These are phyloP conservation scores for Annulohypoxylon truncatum DNA, from an alignment of 2,329 filamentous ascomycete genomes.

Conservation along the genomic window DNA sequence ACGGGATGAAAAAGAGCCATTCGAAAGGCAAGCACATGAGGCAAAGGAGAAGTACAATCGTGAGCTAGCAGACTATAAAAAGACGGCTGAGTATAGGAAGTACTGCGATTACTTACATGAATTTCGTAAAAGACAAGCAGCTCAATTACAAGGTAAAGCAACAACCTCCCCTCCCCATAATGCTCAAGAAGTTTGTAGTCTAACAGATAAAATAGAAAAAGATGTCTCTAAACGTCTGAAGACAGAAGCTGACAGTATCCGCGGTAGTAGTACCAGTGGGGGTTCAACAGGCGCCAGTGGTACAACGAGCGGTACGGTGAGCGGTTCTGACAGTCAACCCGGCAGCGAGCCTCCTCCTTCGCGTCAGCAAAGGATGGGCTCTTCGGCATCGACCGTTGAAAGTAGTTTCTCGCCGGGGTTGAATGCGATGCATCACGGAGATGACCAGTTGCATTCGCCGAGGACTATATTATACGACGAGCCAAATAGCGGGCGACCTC, in stretches of 20 bases:
- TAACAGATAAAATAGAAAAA: conserved; percentile 54
- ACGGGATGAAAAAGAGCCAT: conserved; percentile 75
- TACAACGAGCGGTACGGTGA: conserved; percentile 56
- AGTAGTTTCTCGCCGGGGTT: conserved; percentile 58
- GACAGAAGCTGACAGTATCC: conserved; percentile 54
- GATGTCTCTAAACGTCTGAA: conserved; percentile 64
- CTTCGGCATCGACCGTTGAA: conserved; percentile 59
- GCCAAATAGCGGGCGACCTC: conserved; percentile 30
- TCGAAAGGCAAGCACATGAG: conserved; percentile 75
- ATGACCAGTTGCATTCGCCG: conserved; percentile 60
- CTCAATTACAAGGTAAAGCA: conserved; percentile 63
- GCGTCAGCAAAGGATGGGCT: conserved; percentile 61
- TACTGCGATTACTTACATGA: conserved; percentile 80
- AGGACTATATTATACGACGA: conserved; percentile 53
- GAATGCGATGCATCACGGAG: conserved; percentile 52
- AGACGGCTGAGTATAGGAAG: conserved; percentile 74
- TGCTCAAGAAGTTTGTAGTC: conserved; percentile 3
- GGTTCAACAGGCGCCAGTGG: conserved; percentile 56
- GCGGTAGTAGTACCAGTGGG: conserved; percentile 57
- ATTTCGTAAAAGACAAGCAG: conserved; percentile 79
- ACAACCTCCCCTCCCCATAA: conserved; percentile 12
- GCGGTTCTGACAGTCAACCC: conserved; percentile 60
- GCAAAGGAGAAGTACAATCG: conserved; percentile 82
- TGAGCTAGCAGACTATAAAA: conserved; percentile 81
- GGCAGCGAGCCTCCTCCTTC: conserved; percentile 62